phyloP scores from a whole-genome alignment of 2,329 filamentous ascomycete genomes.

The Berkeleyomyces rouxiae region DNA sequence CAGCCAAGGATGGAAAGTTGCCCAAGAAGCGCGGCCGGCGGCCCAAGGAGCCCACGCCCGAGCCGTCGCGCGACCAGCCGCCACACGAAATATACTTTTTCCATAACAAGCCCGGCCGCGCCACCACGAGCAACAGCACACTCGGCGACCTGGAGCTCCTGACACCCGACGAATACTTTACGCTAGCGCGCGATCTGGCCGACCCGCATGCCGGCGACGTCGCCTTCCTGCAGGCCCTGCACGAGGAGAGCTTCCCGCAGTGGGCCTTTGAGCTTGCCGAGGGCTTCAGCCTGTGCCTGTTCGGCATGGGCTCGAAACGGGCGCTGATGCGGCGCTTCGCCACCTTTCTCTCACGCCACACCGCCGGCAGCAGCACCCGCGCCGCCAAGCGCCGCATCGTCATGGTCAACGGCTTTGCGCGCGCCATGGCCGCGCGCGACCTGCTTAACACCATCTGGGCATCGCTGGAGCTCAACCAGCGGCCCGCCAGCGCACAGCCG shows the following conservation, averaged over 20 bases:
- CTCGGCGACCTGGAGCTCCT: conserved; percentile 59
- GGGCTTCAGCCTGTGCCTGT: conserved; percentile 77
- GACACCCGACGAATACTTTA: conserved; percentile 84
- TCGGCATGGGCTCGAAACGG: conserved; percentile 84
- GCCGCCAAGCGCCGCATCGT: conserved; percentile 43
- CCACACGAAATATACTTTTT: conserved; percentile 87
- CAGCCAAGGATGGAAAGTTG: conserved; percentile 15
- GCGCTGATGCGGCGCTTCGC: conserved; percentile 60
- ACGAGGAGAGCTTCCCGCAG: conserved; percentile 69
- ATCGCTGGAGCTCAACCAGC: conserved; percentile 37
- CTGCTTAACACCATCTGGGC: conserved; percentile 51
- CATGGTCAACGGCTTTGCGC: conserved; percentile 71
- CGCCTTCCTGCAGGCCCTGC: conserved; percentile 54
- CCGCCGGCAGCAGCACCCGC: conserved; percentile 16
- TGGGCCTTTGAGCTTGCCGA: conserved; percentile 84
- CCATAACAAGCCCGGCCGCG: conserved; percentile 67
- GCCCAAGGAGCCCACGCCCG: conserved; percentile 50
- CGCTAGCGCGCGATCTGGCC: conserved; percentile 33
- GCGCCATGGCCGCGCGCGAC: conserved; percentile 48
- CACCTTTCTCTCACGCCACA: conserved; percentile 42
- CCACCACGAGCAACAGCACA: conserved; percentile 77
- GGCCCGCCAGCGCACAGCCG: conserved; percentile 43
- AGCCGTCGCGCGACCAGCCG: conserved; percentile 65
- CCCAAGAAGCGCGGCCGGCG: conserved; percentile 18
- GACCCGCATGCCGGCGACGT: conserved; percentile 49